A percentile compares a stretch with the other conserved stretches of the same genome.
Conservation (phyloP, 2,329 filamentous ascomycete genomes). For the Esteya vermicola region DNA sequence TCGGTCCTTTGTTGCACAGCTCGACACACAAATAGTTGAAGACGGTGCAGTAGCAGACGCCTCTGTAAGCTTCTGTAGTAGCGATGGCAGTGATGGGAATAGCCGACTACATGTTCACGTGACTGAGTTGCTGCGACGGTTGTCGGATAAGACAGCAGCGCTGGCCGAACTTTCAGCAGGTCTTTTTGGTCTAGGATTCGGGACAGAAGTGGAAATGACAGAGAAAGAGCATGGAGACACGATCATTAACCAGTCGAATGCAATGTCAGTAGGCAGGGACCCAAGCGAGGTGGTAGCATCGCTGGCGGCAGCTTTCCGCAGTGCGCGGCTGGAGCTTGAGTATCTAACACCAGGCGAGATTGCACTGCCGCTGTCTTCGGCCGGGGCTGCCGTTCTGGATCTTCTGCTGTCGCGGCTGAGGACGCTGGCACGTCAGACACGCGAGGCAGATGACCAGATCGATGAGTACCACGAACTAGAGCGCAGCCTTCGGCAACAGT, state of each 20-base stretch:
- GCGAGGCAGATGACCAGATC: slow-evolving; percentile 36
- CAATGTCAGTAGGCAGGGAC: slow-evolving; percentile 18
- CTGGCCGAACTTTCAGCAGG: slow-evolving; percentile 28
- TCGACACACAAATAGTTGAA: slow-evolving; percentile 21
- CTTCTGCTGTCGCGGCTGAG: slow-evolving; percentile 36
- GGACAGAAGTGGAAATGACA: slow-evolving; percentile 19
- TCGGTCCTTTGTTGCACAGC: slow-evolving; percentile 22
- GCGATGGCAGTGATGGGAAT: too few relatives aligned
- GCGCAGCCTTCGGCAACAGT: slow-evolving; percentile 39
- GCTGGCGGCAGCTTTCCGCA: slow-evolving; percentile 34
- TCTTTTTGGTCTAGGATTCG: slow-evolving; percentile 37
- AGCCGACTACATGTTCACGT: slow-evolving; percentile 27
- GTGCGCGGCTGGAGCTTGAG: slow-evolving; percentile 46
- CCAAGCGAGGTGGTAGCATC: slow-evolving; percentile 32
- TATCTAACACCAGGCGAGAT: slow-evolving; percentile 46
- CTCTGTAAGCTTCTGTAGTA: too few relatives aligned
- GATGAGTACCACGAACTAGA: slow-evolving; percentile 47
- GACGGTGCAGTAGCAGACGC: slow-evolving; percentile 8
- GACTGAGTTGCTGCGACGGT: slow-evolving; percentile 25
- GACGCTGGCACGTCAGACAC: slow-evolving; percentile 28
- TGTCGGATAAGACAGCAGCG: slow-evolving; percentile 33
- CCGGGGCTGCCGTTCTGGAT: slow-evolving; percentile 41
- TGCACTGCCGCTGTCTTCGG: slow-evolving; percentile 34
- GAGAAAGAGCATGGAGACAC: slow-evolving; percentile 19
- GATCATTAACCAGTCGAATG: slow-evolving; percentile 15